A percentile compares a stretch with the other conserved stretches of the same genome.
Evolutionary conservation across 768 basidiomycete species (phyloP).

Genomic region (Rhizopogon sp.): DNA sequence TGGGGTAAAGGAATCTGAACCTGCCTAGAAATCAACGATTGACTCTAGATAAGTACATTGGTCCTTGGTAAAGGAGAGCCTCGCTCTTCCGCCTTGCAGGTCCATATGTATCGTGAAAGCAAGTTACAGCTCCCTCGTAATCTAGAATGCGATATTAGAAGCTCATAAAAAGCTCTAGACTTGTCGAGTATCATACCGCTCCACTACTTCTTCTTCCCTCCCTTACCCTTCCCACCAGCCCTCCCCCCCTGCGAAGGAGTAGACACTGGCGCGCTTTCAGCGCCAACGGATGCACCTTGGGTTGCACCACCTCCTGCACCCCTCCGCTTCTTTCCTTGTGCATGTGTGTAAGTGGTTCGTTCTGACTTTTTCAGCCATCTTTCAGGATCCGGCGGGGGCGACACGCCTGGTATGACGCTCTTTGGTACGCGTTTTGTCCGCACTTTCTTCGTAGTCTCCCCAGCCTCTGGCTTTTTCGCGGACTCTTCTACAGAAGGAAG

Average conservation of each 20-base stretch:
- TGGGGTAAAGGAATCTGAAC: not conserved
- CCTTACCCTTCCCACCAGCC: conserved; percentile 41
- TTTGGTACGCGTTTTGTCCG: conserved; percentile 66
- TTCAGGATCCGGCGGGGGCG: conserved; percentile 81
- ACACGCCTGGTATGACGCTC: conserved; percentile 74
- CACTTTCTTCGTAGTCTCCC: conserved; percentile 42
- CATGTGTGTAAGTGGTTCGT: conserved; percentile 49
- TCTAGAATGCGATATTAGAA: not conserved
- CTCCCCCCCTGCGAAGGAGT: conserved; percentile 27
- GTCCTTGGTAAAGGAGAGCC: not conserved
- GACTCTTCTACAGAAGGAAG: conserved; percentile 20
- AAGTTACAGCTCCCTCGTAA: not conserved
- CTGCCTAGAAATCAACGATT: not conserved
- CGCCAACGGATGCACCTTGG: conserved; percentile 45
- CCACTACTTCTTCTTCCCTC: conserved; percentile 63
- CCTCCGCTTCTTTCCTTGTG: conserved; percentile 45
- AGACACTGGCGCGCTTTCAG: conserved; percentile 16
- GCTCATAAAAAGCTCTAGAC: not conserved
- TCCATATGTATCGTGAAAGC: not conserved
- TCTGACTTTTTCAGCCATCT: conserved; percentile 88
- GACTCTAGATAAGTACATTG: too few relatives aligned
- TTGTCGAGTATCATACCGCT: not conserved
- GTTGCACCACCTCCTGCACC: conserved; percentile 58
- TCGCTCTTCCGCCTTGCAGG: not conserved
- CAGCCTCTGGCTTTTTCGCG: conserved; percentile 30